These are phyloP conservation scores for Pseudogymnoascus sp. DNA, from an alignment of 2,329 filamentous ascomycete species.

Conservation along the genomic window DNA sequence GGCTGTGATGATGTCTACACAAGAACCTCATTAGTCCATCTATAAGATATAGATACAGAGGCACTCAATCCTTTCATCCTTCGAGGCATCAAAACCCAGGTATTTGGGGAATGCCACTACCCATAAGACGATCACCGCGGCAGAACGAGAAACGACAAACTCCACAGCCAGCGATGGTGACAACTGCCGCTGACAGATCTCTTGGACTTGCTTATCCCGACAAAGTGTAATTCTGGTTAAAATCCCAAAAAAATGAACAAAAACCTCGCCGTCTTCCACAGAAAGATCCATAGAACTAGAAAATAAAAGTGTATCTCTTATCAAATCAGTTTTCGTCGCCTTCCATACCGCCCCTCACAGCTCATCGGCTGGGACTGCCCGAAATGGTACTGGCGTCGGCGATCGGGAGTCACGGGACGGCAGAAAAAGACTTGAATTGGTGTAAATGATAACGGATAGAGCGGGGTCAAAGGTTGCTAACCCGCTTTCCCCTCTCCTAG, in stretches of 20 bases:
- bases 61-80: neutral
- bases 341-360: neutral
- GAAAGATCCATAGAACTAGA: neutral
- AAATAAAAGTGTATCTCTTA: constrained; percentile 4
- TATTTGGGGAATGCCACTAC: neutral
- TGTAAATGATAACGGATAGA: neutral
- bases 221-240: neutral
- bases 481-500: neutral
- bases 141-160: neutral
- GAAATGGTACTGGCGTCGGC: neutral
- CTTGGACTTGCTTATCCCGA: neutral
- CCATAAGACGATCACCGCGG: neutral
- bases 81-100: neutral
- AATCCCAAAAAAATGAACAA: neutral
- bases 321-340: neutral
- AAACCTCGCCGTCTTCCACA: neutral
- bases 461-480: neutral
- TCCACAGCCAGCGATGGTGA: neutral
- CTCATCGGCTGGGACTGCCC: neutral
- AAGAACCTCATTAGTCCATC: neutral
- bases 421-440: neutral
- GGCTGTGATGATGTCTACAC: neutral
- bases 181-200: neutral
- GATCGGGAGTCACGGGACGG: neutral
- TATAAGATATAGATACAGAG: neutral